These are phyloP conservation scores for Knufia petricola DNA, from an alignment of 2,329 filamentous ascomycete species.

Conservation along the genomic window DNA sequence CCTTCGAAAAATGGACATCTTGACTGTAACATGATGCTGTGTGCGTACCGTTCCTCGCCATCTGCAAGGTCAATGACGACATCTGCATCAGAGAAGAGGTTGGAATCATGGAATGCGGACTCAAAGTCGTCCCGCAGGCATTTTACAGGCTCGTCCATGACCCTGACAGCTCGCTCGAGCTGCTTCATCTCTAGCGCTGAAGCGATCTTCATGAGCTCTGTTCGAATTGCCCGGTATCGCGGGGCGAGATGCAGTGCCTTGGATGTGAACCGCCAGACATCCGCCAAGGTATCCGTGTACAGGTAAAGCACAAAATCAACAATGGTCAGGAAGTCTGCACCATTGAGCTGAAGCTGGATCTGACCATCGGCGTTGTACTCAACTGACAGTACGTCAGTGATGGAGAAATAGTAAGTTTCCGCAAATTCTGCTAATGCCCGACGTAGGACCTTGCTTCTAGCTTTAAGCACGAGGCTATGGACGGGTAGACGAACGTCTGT, in stretches of 20 bases:
- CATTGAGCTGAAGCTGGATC: slow-evolving; percentile 54
- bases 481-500: slow-evolving; percentile 67
- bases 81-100: slow-evolving; percentile 72
- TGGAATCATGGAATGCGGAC: slow-evolving; percentile 55
- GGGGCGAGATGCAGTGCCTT: slow-evolving; percentile 56
- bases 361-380: slow-evolving; percentile 43
- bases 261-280: slow-evolving; percentile 74
- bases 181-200: slow-evolving; percentile 58
- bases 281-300: slow-evolving; percentile 70
- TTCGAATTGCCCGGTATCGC: slow-evolving; percentile 68
- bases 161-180: slow-evolving; percentile 66
- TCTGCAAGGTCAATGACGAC: slow-evolving; percentile 68
- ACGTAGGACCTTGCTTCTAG: slow-evolving; percentile 61
- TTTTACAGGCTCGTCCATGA: slow-evolving; percentile 57
- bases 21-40: slow-evolving; percentile 69
- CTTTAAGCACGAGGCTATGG: slow-evolving; percentile 71
- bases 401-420: slow-evolving; percentile 43
- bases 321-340: slow-evolving; percentile 66
- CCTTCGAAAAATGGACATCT: slow-evolving; percentile 88
- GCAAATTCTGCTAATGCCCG: slow-evolving; percentile 51
- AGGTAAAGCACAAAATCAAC: slow-evolving; percentile 70
- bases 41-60: slow-evolving; percentile 57
- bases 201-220: slow-evolving; percentile 80
- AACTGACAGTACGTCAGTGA: slow-evolving; percentile 54
- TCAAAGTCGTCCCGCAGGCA: slow-evolving; percentile 62